Percentiles rank a stretch among this genome's conserved stretches.
Evolutionary conservation across 2,329 filamentous ascomycete species (phyloP).

Genomic region (Aspergillus fischeri): DNA sequence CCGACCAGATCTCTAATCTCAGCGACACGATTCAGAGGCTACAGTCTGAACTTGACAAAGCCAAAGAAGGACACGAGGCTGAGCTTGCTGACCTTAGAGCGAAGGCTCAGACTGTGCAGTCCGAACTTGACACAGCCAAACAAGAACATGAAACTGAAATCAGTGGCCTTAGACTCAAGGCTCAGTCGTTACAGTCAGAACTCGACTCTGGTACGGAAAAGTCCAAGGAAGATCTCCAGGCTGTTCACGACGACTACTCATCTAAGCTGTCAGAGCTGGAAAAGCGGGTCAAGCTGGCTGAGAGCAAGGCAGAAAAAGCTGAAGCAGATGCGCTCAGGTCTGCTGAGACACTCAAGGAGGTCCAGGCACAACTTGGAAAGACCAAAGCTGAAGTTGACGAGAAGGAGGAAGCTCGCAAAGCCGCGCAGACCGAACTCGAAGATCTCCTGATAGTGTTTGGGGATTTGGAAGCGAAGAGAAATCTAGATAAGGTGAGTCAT

Average conservation of each 20-base stretch:
- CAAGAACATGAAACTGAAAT: slow-evolving; percentile 50
- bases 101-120: slow-evolving; percentile 56
- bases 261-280: slow-evolving; percentile 45
- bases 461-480: slow-evolving; percentile 72
- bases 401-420: slow-evolving; percentile 60
- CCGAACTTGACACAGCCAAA: slow-evolving; percentile 44
- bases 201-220: slow-evolving; percentile 47
- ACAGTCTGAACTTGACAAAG: slow-evolving; percentile 39
- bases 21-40: slow-evolving; percentile 55
- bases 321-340: slow-evolving; percentile 39
- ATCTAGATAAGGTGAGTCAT: slow-evolving; percentile 65
- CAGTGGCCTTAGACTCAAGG: slow-evolving; percentile 53
- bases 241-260: slow-evolving; percentile 49
- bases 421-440: slow-evolving; percentile 69
- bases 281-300: slow-evolving; percentile 45
- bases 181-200: slow-evolving; percentile 52
- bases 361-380: slow-evolving; percentile 28
- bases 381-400: slow-evolving; percentile 34
- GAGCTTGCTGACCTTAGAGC: slow-evolving; percentile 58
- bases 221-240: slow-evolving; percentile 54
- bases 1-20: slow-evolving; percentile 57
- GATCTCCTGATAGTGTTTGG: slow-evolving; percentile 77
- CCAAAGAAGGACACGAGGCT: slow-evolving; percentile 45
- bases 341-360: slow-evolving; percentile 54
- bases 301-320: slow-evolving; percentile 23